A percentile compares a stretch with the other conserved stretches of the same genome.
phyloP scores from a whole-genome alignment of 2,329 filamentous ascomycete species.

The Colletotrichum sp. region DNA sequence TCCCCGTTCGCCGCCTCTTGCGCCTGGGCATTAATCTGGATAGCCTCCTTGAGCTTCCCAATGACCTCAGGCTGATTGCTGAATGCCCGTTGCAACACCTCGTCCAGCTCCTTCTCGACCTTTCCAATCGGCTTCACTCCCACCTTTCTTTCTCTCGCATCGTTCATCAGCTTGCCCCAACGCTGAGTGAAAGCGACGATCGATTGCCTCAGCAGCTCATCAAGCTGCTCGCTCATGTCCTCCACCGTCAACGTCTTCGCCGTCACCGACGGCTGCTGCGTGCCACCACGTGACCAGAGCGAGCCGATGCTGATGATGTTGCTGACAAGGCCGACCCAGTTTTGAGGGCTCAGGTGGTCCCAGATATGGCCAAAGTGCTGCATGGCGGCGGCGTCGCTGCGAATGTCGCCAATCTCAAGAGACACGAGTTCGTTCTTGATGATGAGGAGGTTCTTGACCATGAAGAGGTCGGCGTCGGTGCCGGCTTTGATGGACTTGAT shows the following conservation, averaged over 20 bases:
- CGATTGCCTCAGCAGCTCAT: conserved; percentile 65
- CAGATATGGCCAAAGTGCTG: conserved; percentile 71
- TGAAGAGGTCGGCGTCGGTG: conserved; percentile 84
- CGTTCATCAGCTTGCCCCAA: conserved; percentile 59
- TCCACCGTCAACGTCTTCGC: conserved; percentile 44
- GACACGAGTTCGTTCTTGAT: conserved; percentile 96
- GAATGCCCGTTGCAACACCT: conserved; percentile 62
- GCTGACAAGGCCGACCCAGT: conserved; percentile 64
- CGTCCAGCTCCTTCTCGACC: conserved; percentile 62
- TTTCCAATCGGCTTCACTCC: conserved; percentile 56
- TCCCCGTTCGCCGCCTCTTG: conserved; percentile 49
- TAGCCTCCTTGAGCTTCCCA: conserved; percentile 65
- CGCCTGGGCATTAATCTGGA: conserved; percentile 60
- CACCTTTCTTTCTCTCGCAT: conserved; percentile 51
- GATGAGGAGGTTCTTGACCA: conserved; percentile 92
- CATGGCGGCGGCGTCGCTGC: conserved; percentile 56
- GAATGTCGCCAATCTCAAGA: conserved; percentile 83
- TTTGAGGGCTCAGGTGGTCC: conserved; percentile 65
- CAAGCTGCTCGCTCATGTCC: conserved; percentile 69
- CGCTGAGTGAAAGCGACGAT: conserved; percentile 68
- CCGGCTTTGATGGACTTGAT: conserved; percentile 67
- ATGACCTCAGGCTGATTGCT: conserved; percentile 64
- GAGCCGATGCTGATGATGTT: conserved; percentile 59
- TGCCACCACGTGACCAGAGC: conserved; percentile 44
- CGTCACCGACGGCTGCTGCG: conserved; percentile 29